Evolutionary conservation across 2,329 filamentous ascomycete species (phyloP).

Genomic region (Aspergillus fumigatiaffinis): DNA sequence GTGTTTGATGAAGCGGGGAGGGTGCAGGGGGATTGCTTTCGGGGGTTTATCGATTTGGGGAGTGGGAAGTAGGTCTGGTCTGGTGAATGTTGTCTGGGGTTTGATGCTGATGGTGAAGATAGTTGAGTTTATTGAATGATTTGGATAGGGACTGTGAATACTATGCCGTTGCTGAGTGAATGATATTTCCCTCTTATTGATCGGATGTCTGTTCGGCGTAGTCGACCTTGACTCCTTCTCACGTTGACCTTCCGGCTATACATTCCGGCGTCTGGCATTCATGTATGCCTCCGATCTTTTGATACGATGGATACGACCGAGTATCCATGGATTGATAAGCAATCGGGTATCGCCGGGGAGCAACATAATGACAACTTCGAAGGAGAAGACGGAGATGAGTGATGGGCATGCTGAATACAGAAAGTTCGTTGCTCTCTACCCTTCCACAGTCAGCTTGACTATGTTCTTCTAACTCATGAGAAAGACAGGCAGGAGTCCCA

Average conservation of each 20-base stretch:
- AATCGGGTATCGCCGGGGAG: neutral
- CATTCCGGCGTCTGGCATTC: neutral
- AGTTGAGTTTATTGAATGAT: neutral
- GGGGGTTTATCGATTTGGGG: conserved; percentile 20
- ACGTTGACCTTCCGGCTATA: neutral
- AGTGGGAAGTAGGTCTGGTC: neutral
- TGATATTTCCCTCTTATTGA: neutral
- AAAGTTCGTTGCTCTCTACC: no score
- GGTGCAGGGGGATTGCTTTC: conserved; percentile 30
- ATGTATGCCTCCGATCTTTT: neutral
- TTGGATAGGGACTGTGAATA: neutral
- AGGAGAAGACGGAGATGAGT: neutral
- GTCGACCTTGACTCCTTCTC: no score
- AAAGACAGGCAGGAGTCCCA: no score
- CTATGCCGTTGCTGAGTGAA: neutral
- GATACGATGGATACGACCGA: neutral
- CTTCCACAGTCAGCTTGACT: no score
- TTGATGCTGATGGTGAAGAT: neutral
- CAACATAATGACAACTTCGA: neutral
- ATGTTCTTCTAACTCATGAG: no score
- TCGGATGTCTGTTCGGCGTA: neutral
- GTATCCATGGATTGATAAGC: neutral
- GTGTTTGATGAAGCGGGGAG: conserved; percentile 27
- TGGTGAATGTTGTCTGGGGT: neutral
- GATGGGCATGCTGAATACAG: no score